Conservation (phyloP, 73 alveolate species). For the Urostyla sp. region DNA sequence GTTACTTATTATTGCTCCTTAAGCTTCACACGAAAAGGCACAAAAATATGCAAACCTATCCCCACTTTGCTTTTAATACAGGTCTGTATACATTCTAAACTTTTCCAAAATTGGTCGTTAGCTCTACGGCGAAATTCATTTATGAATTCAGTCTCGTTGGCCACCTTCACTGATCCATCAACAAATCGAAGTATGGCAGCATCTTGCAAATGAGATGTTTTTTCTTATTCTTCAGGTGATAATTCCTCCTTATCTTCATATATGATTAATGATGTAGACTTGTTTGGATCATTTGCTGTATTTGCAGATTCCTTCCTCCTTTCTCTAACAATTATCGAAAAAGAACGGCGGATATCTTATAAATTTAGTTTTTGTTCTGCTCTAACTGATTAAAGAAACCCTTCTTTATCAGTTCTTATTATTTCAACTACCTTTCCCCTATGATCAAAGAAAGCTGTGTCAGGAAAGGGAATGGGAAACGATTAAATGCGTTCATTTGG, state of each 20-base stretch:
- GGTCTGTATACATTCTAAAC: not conserved
- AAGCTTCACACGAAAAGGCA: not conserved
- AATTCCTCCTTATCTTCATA: not conserved
- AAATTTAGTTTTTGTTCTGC: not conserved
- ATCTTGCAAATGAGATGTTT: constrained; percentile 11
- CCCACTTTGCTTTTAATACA: not conserved
- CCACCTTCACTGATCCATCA: constrained; percentile 12
- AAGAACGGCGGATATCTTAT: not conserved
- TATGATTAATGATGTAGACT: not conserved
- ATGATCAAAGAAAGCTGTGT: constrained; percentile 16
- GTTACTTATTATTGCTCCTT: too few relatives aligned
- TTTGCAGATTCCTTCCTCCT: not conserved
- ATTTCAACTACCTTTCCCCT: not conserved
- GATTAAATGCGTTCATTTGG: constrained; percentile 21
- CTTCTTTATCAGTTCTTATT: not conserved
- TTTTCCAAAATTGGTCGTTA: constrained; percentile 7
- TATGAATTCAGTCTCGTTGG: not conserved
- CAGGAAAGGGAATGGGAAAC: constrained; percentile 4
- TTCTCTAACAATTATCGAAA: not conserved
- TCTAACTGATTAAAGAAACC: not conserved
- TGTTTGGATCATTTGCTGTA: not conserved
- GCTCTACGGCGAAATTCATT: constrained; percentile 1
- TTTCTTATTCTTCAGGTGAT: not conserved
- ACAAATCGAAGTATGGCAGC: constrained; percentile 14
- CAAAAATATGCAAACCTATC: not conserved